Evolutionary conservation across 768 basidiomycete genomes (phyloP), one percentile per base, ranked within the genome.

Genomic region (Ramaria rubella): DNA sequence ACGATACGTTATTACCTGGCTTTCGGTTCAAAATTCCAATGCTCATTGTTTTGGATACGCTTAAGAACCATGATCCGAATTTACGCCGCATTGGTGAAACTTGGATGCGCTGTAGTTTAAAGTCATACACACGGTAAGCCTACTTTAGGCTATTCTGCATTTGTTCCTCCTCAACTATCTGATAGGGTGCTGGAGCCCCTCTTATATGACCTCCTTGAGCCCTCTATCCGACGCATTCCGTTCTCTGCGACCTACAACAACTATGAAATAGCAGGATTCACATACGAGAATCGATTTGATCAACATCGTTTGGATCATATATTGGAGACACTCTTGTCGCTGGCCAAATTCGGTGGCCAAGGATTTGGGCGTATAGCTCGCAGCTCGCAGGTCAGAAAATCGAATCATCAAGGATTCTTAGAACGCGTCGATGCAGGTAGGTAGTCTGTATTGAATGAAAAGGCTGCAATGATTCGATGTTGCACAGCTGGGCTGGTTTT

Each of bases 91-190:
- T 89, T 30, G 90, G 90, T 14, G 95, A 98, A 69, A 93, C 93
- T 0, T 99, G 96, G 96, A 93, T 99, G 87, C 81, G 94, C 26
- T 93, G 91, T 65, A 92, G 85, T 63, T 76, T 97, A 29, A 90
- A 87, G 67, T 94, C 93, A 1, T 95, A 95, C 67, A 74, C 93
- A 57, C 82, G 94, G 93, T 94, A 69, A 33, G 75, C 51, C 17
- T 19, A 24, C 43, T 27, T 17, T 14, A 12, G n/a, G 24, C 30
- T 9, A 24, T 45, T 2, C 24, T 24, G 42, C 30, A 62, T 5
- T 30, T 57, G n/a, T 48, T 45, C 38, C 33, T 26, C 26, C 58
- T 58, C 19, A 33, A 24, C 46, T 17, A 26, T 48, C 4, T 24
- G 9, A 29, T 65, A 95, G 93, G n/a, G 78, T 95, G 29, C 75